phyloP scores from a whole-genome alignment of 2,329 filamentous ascomycete genomes.

The Balansia obtecta region DNA sequence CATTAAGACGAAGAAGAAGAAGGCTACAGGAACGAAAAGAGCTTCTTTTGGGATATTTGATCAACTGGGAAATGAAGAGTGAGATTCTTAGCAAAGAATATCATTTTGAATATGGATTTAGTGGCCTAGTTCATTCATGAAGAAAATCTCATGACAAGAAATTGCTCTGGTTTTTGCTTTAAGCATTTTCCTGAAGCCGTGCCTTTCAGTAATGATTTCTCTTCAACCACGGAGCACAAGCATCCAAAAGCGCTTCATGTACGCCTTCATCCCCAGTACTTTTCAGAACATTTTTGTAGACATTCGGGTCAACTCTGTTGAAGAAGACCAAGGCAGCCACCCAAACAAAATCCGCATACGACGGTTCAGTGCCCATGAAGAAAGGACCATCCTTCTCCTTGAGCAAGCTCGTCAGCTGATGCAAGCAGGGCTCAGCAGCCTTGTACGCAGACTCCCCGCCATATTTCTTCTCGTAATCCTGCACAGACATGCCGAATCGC shows the following conservation, averaged over 20 bases:
- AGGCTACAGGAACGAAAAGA: no score
- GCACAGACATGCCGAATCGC: conserved; percentile 38
- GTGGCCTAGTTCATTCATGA: no score
- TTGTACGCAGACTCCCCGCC: conserved; percentile 39
- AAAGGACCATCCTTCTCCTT: conserved; percentile 48
- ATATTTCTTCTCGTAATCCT: conserved; percentile 32
- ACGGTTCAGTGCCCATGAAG: conserved; percentile 42
- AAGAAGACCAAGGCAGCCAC: conserved; percentile 33
- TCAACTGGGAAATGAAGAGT: no score
- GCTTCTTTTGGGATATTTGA: no score
- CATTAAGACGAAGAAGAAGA: no score
- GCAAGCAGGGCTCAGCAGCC: conserved; percentile 23
- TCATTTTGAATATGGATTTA: no score
- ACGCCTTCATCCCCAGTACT: conserved; percentile 23
- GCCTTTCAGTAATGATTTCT: conserved; percentile 23
- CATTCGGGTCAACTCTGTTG: conserved; percentile 21
- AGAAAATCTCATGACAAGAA: no score
- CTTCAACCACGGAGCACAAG: conserved; percentile 26
- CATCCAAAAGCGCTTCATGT: conserved; percentile 29
- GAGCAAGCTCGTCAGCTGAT: conserved; percentile 20
- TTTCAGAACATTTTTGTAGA: conserved; percentile 23
- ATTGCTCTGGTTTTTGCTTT: background rate
- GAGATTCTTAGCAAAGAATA: no score
- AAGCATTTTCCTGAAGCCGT: background rate
- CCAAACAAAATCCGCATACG: conserved; percentile 48